Percentiles rank a stretch among this genome's conserved stretches.
These are phyloP conservation scores for Vanderwaltozyma tropicalis DNA, from an alignment of 805 yeast genomes.

Conservation along the genomic window DNA sequence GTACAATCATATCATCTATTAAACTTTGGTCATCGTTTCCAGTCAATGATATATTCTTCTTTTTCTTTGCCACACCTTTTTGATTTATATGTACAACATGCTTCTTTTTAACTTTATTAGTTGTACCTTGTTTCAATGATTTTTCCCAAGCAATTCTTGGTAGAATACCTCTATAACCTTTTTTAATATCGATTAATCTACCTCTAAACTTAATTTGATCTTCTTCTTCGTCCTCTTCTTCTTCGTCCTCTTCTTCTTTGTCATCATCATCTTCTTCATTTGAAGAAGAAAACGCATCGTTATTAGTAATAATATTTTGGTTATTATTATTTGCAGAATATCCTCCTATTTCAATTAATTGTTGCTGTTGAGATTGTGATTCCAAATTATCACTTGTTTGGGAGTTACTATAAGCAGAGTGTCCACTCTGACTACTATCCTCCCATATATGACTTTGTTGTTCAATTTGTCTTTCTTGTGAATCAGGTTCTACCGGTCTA, in stretches of 20 bases:
- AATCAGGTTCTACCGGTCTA: constrained; percentile 1
- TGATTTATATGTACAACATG: constrained; percentile 2
- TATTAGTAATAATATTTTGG: too few relatives aligned
- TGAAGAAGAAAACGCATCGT: neutral
- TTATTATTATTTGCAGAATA: neutral
- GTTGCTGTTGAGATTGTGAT: too few relatives aligned
- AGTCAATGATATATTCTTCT: neutral
- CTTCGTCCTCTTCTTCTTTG: neutral
- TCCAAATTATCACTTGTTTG: neutral
- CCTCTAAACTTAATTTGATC: constrained; percentile 22
- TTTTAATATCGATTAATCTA: constrained; percentile 15
- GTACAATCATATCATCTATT: constrained; percentile 15
- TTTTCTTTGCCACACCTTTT: constrained; percentile 23
- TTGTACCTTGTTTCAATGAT: constrained; percentile 6
- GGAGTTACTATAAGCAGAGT: neutral
- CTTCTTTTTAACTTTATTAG: constrained; percentile 1
- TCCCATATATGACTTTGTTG: neutral
- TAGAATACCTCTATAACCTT: constrained; percentile 25
- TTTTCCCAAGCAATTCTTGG: constrained; percentile 27
- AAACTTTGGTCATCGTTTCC: constrained; percentile 10
- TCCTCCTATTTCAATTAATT: too few relatives aligned
- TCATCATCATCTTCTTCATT: neutral
- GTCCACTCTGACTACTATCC: neutral
- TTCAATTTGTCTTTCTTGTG: constrained; percentile 3
- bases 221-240: neutral